phyloP scores from a whole-genome alignment of 139 green algal genomes.

The Mesotaenium endlicherianum region DNA sequence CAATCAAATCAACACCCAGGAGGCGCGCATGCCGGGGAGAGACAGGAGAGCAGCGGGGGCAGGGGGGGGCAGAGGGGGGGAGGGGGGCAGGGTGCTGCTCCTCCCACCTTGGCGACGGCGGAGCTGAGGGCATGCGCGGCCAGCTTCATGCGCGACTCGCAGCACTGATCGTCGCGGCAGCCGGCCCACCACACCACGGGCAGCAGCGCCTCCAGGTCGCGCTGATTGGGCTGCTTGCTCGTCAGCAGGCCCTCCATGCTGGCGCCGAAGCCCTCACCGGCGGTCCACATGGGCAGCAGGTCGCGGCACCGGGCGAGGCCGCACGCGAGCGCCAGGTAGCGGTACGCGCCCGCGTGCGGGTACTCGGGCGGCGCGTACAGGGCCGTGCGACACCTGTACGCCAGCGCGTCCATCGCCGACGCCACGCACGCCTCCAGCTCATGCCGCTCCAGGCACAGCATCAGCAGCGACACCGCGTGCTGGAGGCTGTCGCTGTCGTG shows the following conservation, averaged over 20 bases:
- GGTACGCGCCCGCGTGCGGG: constrained; percentile 20
- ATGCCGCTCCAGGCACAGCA: constrained; percentile 37
- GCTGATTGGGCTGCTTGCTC: constrained; percentile 63
- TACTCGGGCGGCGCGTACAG: not conserved
- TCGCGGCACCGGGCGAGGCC: constrained; percentile 3
- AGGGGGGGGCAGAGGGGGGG: no score
- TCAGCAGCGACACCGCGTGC: constrained; percentile 13
- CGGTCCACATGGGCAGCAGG: constrained; percentile 34
- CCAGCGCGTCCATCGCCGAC: constrained; percentile 34
- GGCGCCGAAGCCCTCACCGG: constrained; percentile 8
- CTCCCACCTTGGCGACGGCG: constrained; percentile 25
- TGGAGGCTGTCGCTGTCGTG: constrained; percentile 26
- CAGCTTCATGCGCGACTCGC: constrained; percentile 44
- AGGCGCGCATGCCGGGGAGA: no score
- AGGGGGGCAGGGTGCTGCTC: no score
- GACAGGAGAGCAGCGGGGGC: no score
- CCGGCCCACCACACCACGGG: constrained; percentile 67
- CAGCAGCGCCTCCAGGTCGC: constrained; percentile 63
- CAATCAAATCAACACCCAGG: no score
- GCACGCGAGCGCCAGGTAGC: constrained; percentile 43
- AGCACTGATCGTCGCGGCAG: constrained; percentile 54
- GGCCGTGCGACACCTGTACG: constrained; percentile 24
- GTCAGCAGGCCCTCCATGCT: constrained; percentile 67
- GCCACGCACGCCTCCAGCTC: constrained; percentile 24
- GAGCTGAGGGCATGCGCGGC: constrained; percentile 3